Evolutionary conservation across 257 asterid species (phyloP), one percentile per base, ranked within the genome.

Genomic region (Solanum corneliomulleri): DNA sequence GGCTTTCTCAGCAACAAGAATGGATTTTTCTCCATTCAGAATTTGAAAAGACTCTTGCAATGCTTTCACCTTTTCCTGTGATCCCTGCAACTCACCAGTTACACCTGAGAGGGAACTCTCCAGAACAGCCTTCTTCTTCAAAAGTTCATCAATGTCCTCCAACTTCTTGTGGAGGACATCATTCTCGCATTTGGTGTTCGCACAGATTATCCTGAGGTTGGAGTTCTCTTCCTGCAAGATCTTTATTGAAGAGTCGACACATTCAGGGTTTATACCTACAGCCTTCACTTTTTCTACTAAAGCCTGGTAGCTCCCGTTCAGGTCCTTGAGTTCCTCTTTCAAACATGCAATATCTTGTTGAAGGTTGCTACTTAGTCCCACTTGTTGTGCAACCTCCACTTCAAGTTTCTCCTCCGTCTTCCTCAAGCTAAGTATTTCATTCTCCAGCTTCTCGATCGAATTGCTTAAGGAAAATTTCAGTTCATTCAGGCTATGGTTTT

Each of bases 1-100:
- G 85, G 98, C 94, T 91, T 95, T 97, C 90, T 96, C 98, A 37
- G 95, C 86, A 87, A 89, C 92, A 85, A 96, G 95, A 64, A 89
- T 71, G 37, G 92, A 88, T 60, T 94, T 97, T 83, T 97, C 98
- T 41, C 96, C 96, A 62, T 72, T 78, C 29, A 93, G 87, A 86
- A 88, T 83, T 78, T 93, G 93, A 87, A 89, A 92, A 15, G 93
- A 90, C 89, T 94, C 98, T 86, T 95, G 93, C 90, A 92, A 86
- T 78, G 90, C 90, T 85, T 84, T 92, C 88, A 76, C 90, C 84
- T 88, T 90, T 81, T 90, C 90, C 31, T 66, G 91, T 1, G 95
- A 90, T 86, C 70, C 91, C 87, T 91, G 97, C 86, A 95, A 93
- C 89, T 95, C 95, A 69, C 47, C 77, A 39, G 89, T 95, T 86